Evolutionary conservation across 2,329 filamentous ascomycete genomes (phyloP), one percentile per base, ranked within the genome.

Genomic region (Penicillium sp.): DNA sequence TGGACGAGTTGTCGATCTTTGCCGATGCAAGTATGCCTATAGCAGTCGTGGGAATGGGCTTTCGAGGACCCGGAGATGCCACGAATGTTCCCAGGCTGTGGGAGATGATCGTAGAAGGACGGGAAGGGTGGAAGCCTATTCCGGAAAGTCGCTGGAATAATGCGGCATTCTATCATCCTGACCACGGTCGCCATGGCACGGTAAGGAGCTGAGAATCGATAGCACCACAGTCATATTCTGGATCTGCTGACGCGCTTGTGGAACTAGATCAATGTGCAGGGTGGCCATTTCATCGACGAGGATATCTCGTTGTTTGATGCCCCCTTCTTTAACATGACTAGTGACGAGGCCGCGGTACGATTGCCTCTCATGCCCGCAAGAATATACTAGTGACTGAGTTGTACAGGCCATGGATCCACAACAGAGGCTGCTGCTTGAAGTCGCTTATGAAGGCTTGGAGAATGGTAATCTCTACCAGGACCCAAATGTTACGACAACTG

Each of bases 291-390:
- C 19, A 19, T 61, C 4, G 19, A 39, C 9, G 53, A 62, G 14
- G 56, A 63, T 32, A 13, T 59, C 7, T 47, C 45, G 2, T 10
- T 44, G 1, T 64, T 67, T 16, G 62, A 67, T 41, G 60, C 63
- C 2, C 45, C 58, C 0, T 67, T 67, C 34, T 67, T 67, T 36
- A 58, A 59, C 27, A 60, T 66, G 41, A 56, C 54, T 9, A 45
- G 50, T 3, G 49, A 62, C 10, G 60, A 63, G 32, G 60, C 59
- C 7, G 47, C 53, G n/a, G 21, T 23, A 23, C 7, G 21, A 28
- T 28, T 28, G 26, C 26, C 26, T 13, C 6, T n/a, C 6, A 7
- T 4, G 4, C 10, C 6, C n/a, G 7, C 11, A 28, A 13, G 26
- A 11, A 13, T 31, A 10, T 15, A 31, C 17, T 6, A 31, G 10